Evolutionary conservation across 768 basidiomycete species (phyloP).

Genomic region (Mycena alexandri): DNA sequence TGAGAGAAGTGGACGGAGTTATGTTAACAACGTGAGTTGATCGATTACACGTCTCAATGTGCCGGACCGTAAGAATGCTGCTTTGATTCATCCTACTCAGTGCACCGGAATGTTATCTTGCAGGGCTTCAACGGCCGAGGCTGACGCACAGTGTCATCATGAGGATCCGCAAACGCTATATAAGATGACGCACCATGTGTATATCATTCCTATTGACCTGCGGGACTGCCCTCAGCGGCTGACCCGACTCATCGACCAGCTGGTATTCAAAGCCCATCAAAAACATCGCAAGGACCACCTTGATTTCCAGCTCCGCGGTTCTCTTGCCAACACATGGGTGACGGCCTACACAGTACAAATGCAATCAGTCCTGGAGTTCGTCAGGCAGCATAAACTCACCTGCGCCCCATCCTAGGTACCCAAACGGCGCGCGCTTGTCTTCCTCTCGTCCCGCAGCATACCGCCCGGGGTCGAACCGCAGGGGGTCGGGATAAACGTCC

Average conservation of each 20-base stretch:
- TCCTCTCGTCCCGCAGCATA: slow-evolving; percentile 11
- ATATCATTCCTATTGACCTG: slow-evolving; percentile 7
- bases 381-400: not conserved
- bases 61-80: too few species aligned
- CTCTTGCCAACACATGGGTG: not conserved
- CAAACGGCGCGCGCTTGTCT: slow-evolving; percentile 12
- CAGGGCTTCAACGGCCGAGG: too few species aligned
- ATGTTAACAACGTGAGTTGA: too few species aligned
- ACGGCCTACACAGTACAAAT: not conserved
- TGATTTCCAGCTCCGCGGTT: slow-evolving; percentile 5
- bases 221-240: not conserved
- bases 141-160: too few species aligned
- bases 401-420: slow-evolving; percentile 19
- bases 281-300: slow-evolving; percentile 8
- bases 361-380: too few species aligned
- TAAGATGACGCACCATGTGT: not conserved
- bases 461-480: slow-evolving; percentile 29
- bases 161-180: too few species aligned
- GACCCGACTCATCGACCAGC: not conserved
- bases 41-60: too few species aligned
- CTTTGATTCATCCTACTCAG: too few species aligned
- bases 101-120: too few species aligned
- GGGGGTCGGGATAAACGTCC: slow-evolving; percentile 38
- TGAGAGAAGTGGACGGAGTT: too few species aligned
- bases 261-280: slow-evolving; percentile 1